phyloP scores from a whole-genome alignment of 352 stramenopile species.

The Elongisporangium senticosum region DNA sequence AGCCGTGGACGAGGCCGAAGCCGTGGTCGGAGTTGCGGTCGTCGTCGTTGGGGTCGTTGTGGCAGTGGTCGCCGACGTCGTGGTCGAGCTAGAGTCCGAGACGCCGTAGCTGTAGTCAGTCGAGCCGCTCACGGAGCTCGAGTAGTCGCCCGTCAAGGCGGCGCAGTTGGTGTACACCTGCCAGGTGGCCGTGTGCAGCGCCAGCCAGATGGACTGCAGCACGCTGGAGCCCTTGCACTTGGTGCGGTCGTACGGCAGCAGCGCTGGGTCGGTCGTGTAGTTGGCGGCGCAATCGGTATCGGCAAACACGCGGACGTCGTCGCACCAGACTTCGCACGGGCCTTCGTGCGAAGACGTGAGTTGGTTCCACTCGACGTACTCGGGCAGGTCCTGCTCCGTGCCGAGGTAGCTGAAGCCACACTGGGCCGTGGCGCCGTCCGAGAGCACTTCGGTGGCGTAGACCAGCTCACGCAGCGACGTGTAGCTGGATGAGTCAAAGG shows the following conservation, averaged over 20 bases:
- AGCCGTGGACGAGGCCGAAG: slow-evolving; percentile 12
- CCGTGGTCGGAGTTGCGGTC: slow-evolving; percentile 11
- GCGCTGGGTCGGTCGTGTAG: slow-evolving; percentile 22
- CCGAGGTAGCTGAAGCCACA: slow-evolving; percentile 8
- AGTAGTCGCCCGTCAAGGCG: slow-evolving; percentile 13
- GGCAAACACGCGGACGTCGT: slow-evolving; percentile 30
- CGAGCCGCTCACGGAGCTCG: slow-evolving; percentile 16
- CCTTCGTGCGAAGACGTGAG: slow-evolving; percentile 32
- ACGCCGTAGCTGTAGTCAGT: slow-evolving; percentile 15
- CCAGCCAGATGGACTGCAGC: slow-evolving; percentile 41
- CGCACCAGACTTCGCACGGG: slow-evolving; percentile 40
- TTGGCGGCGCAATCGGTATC: slow-evolving; percentile 33
- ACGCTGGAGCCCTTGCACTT: slow-evolving; percentile 22
- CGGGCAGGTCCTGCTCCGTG: slow-evolving; percentile 5
- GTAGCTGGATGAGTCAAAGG: slow-evolving; percentile 13
- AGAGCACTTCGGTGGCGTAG: slow-evolving; percentile 14
- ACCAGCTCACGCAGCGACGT: not conserved
- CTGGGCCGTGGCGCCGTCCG: slow-evolving; percentile 9
- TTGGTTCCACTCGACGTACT: slow-evolving; percentile 23
- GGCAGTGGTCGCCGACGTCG: slow-evolving; percentile 9
- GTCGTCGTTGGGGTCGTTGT: slow-evolving; percentile 4
- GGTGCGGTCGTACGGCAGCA: slow-evolving; percentile 34
- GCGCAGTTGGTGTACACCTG: slow-evolving; percentile 49
- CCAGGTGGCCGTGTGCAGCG: slow-evolving; percentile 36
- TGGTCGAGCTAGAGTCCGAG: slow-evolving; percentile 10